phyloP scores from a whole-genome alignment of 2,329 filamentous ascomycete species.

The Calonectria fujianensis region DNA sequence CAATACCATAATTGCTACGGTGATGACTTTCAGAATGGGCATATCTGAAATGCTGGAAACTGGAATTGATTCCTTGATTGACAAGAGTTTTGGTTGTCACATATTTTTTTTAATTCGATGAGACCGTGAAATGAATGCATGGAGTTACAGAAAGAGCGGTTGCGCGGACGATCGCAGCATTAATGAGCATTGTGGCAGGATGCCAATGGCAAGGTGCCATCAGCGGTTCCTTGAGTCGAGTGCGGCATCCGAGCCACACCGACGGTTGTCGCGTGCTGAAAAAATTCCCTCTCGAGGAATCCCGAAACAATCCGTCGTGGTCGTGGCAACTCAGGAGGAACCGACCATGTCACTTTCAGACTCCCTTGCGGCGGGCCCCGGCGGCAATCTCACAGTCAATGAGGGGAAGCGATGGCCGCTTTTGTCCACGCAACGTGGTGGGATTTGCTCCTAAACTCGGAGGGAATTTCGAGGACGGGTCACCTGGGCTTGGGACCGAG shows the following conservation, averaged over 20 bases:
- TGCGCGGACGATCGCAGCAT: neutral
- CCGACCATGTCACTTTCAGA: constrained; percentile 37
- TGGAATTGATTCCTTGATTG: constrained; percentile 29
- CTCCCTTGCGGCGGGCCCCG: constrained; percentile 26
- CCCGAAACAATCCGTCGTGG: constrained; percentile 39
- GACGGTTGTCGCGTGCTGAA: constrained; percentile 38
- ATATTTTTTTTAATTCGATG: neutral
- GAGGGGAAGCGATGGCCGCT: constrained; percentile 20
- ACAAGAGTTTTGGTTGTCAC: neutral
- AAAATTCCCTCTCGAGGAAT: constrained; percentile 41
- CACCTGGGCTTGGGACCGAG: constrained; percentile 30
- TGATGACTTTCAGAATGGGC: constrained; percentile 24
- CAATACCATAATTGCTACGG: constrained; percentile 31
- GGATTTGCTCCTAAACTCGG: constrained; percentile 43
- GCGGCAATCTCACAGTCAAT: constrained; percentile 6
- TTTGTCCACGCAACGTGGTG: constrained; percentile 9
- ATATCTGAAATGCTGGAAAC: constrained; percentile 33
- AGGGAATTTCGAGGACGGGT: constrained; percentile 37
- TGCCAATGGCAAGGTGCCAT: constrained; percentile 43
- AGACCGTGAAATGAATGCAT: constrained; percentile 18
- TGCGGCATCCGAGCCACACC: constrained; percentile 32
- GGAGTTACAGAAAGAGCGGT: constrained; percentile 1
- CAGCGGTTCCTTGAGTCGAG: constrained; percentile 39
- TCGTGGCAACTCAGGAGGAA: constrained; percentile 34
- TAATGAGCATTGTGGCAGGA: constrained; percentile 42